phyloP scores from a whole-genome alignment of 1,284 basidiomycete genomes.

The Pseudozyma sp. region DNA sequence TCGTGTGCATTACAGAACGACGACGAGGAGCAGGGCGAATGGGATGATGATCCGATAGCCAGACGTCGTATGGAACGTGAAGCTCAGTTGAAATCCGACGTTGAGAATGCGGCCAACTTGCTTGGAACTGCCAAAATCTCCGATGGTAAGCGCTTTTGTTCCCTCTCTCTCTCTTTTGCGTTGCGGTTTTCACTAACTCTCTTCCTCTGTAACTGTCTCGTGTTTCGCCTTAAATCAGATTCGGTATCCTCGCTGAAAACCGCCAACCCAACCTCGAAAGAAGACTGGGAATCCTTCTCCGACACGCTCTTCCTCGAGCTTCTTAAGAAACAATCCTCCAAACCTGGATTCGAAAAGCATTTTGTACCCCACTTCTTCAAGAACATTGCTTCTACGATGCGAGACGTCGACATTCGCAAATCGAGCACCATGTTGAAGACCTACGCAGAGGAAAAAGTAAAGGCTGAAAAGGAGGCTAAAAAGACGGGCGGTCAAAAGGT shows the following conservation, averaged over 20 bases:
- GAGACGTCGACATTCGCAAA: conserved; percentile 66
- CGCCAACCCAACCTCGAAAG: conserved; percentile 58
- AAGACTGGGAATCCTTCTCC: conserved; percentile 64
- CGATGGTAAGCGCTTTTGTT: conserved; percentile 43
- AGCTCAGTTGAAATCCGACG: conserved; percentile 63
- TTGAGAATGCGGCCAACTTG: conserved; percentile 65
- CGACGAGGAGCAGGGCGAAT: conserved; percentile 39
- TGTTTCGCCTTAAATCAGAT: conserved; percentile 6
- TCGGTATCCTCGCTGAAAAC: conserved; percentile 27
- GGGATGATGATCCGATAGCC: conserved; percentile 56
- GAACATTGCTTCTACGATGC: conserved; percentile 43
- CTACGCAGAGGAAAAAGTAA: conserved; percentile 63
- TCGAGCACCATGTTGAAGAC: conserved; percentile 56
- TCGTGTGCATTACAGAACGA: not conserved
- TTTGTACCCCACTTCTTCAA: conserved; percentile 58
- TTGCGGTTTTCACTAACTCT: no score
- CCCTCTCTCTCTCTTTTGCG: no score
- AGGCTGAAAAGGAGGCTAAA: conserved; percentile 64
- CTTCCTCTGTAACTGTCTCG: not conserved
- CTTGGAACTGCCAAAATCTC: conserved; percentile 57
- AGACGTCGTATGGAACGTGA: conserved; percentile 52
- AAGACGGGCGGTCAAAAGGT: conserved; percentile 54
- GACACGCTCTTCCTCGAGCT: conserved; percentile 48
- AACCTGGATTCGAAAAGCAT: conserved; percentile 65
- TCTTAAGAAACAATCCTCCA: conserved; percentile 54